Evolutionary conservation across 176 grass and related monocot species (phyloP).

Genomic region (Eragrostis nindensis): DNA sequence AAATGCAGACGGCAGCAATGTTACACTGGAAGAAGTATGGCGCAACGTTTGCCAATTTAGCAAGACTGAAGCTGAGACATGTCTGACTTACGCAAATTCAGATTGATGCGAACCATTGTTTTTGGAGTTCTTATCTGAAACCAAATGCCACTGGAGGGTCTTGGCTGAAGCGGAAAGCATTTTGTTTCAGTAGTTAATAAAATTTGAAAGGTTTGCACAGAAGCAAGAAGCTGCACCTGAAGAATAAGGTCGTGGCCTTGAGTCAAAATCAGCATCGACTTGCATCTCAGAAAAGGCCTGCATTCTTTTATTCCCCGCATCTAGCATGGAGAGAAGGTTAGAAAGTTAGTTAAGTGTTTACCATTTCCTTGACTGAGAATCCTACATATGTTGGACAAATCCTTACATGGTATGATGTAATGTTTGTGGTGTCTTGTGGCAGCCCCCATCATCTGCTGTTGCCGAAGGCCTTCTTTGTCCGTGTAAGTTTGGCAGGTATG

Average conservation of each 20-base stretch:
- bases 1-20: slow-evolving; percentile 29
- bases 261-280: slow-evolving; percentile 53
- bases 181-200: slow-evolving; percentile 32
- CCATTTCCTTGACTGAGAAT: slow-evolving; percentile 11
- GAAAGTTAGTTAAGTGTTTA: slow-evolving; percentile 30
- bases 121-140: slow-evolving; percentile 74
- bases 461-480: slow-evolving; percentile 90
- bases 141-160: slow-evolving; percentile 93
- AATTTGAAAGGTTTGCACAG: slow-evolving; percentile 23
- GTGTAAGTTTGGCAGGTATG: slow-evolving; percentile 87
- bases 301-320: slow-evolving; percentile 52
- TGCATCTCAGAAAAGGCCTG: slow-evolving; percentile 56
- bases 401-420: slow-evolving; percentile 85
- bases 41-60: not conserved
- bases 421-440: slow-evolving; percentile 78
- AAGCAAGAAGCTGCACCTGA: slow-evolving; percentile 61
- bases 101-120: slow-evolving; percentile 44
- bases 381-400: slow-evolving; percentile 14
- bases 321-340: slow-evolving; percentile 47
- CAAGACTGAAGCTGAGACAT: slow-evolving; percentile 15
- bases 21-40: slow-evolving; percentile 15
- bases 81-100: slow-evolving; percentile 55
- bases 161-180: slow-evolving; percentile 56
- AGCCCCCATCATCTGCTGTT: slow-evolving; percentile 68
- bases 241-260: slow-evolving; percentile 58